Evolutionary conservation across 805 yeast species (phyloP).

Genomic region (Cephaloascus albidus): DNA sequence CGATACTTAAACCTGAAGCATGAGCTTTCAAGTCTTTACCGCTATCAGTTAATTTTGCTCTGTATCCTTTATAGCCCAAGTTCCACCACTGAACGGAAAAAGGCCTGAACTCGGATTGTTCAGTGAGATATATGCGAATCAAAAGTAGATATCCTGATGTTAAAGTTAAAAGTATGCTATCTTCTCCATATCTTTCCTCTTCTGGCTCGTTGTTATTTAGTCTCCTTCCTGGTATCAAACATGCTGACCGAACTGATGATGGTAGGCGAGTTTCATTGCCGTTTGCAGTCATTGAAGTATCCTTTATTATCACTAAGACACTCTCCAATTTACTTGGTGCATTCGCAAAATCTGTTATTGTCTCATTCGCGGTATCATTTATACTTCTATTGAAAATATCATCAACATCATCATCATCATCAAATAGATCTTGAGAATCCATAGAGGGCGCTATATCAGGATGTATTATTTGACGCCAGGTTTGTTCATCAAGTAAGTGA

Average conservation of each 20-base stretch:
- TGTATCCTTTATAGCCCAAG: slow-evolving; percentile 7
- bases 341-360: background rate
- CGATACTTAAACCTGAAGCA: slow-evolving; percentile 25
- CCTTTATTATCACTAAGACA: slow-evolving; percentile 18
- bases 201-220: background rate
- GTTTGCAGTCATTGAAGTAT: slow-evolving; percentile 20
- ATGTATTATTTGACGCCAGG: slow-evolving; percentile 13
- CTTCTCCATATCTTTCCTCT: slow-evolving; percentile 15
- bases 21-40: slow-evolving; percentile 22
- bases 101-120: slow-evolving; percentile 18
- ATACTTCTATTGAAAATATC: too few relatives aligned
- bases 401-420: background rate
- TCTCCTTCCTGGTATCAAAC: slow-evolving; percentile 13
- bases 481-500: background rate
- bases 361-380: too few relatives aligned
- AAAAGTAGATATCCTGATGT: slow-evolving; percentile 30
- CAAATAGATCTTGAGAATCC: background rate
- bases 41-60: slow-evolving; percentile 9
- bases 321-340: too few relatives aligned
- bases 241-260: slow-evolving; percentile 21
- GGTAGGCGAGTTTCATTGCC: slow-evolving; percentile 19
- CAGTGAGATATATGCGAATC: slow-evolving; percentile 20
- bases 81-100: slow-evolving; percentile 45
- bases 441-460: slow-evolving; percentile 27
- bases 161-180: slow-evolving; percentile 27